Percentiles rank a stretch among this genome's conserved stretches.
phyloP scores from a whole-genome alignment of 768 basidiomycete species.

The Hydnomerulius pinastri region DNA sequence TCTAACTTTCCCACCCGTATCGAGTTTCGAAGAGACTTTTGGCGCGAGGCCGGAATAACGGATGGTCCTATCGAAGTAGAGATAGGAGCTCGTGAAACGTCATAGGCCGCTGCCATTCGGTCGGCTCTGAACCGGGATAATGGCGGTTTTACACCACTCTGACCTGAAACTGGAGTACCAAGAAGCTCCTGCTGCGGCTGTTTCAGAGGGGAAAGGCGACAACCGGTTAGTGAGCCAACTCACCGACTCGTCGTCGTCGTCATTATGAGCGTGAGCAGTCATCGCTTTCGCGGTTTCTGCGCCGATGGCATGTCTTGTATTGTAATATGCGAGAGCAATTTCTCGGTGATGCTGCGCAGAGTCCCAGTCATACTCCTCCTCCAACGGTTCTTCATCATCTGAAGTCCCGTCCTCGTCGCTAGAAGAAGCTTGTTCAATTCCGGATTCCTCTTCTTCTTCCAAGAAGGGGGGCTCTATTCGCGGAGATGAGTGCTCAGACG shows the following conservation, averaged over 20 bases:
- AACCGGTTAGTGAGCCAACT: too few relatives aligned
- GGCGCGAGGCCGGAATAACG: conserved; percentile 44
- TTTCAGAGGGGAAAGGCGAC: too few relatives aligned
- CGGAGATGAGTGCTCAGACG: conserved; percentile 33
- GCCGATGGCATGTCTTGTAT: conserved; percentile 59
- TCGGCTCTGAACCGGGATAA: conserved; percentile 69
- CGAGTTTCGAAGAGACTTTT: conserved; percentile 51
- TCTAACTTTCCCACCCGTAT: conserved; percentile 61
- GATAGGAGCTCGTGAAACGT: conserved; percentile 35
- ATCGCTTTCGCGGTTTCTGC: conserved; percentile 54
- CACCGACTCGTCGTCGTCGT: conserved; percentile 48
- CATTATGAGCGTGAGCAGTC: conserved; percentile 46
- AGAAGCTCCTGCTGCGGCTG: conserved; percentile 37
- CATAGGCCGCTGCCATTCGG: conserved; percentile 51
- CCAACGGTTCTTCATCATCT: conserved; percentile 42
- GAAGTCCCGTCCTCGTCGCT: conserved; percentile 30
- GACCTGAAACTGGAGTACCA: conserved; percentile 32
- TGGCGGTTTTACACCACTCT: conserved; percentile 46
- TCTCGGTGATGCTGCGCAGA: conserved; percentile 71
- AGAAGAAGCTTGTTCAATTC: conserved; percentile 14
- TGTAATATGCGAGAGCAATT: conserved; percentile 69
- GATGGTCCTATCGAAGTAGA: conserved; percentile 45
- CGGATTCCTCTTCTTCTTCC: conserved; percentile 20
- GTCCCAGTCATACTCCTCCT: conserved; percentile 60
- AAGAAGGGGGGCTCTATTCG: conserved; percentile 29